A percentile compares a stretch with the other conserved stretches of the same genome.
Evolutionary conservation across 164 flowering plant genomes (phyloP).

Genomic region (Nymphaea colorata): DNA sequence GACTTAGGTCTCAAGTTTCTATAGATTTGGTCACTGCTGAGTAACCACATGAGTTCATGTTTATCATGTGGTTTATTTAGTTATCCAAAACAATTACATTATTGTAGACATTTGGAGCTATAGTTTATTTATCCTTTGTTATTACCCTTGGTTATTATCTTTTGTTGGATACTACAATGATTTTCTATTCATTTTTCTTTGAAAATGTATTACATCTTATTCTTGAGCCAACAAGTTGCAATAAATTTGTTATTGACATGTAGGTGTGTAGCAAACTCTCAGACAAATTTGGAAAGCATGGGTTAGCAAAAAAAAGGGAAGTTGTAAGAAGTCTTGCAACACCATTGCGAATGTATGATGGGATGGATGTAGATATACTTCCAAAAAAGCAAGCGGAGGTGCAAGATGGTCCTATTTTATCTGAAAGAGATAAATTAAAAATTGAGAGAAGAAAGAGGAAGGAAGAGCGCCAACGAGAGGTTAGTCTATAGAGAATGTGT

Average conservation of each 20-base stretch:
- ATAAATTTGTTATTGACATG: conserved; percentile 2
- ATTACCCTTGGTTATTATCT: too few relatives aligned
- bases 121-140: too few relatives aligned
- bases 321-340: conserved; percentile 73
- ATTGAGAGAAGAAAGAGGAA: conserved; percentile 87
- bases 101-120: too few relatives aligned
- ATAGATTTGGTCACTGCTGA: too few relatives aligned
- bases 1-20: too few relatives aligned
- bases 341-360: conserved; percentile 89
- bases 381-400: conserved; percentile 78
- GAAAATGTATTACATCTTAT: too few relatives aligned
- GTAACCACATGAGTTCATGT: too few relatives aligned
- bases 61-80: too few relatives aligned
- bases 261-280: conserved; percentile 73
- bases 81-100: too few relatives aligned
- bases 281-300: conserved; percentile 93
- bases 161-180: too few relatives aligned
- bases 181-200: too few relatives aligned
- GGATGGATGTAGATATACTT: conserved; percentile 80
- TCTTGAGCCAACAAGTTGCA: too few relatives aligned
- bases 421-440: conserved; percentile 78
- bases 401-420: conserved; percentile 69
- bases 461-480: conserved; percentile 98
- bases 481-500: conserved; percentile 8
- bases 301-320: conserved; percentile 60